Evolutionary conservation across 2,329 filamentous ascomycete species (phyloP), one percentile per base, ranked within the genome.

Genomic region (Zasmidium cellare): DNA sequence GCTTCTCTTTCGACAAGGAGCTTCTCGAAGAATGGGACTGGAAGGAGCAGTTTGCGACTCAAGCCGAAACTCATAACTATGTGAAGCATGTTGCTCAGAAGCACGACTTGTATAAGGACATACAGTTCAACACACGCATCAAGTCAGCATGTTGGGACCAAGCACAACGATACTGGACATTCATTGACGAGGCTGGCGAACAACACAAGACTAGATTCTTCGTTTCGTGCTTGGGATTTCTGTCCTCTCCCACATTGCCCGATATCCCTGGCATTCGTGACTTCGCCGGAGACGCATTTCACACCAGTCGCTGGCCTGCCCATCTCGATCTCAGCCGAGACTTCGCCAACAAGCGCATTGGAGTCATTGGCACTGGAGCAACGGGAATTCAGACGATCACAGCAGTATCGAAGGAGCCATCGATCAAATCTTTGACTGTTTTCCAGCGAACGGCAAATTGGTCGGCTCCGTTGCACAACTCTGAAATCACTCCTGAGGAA

Each of bases 391-490:
- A 77, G 46, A 65, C 65, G 11, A 66, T 67, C 2, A 65, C 69
- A 18, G 64, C 63, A 28, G 64, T 65, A 38, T 60, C 64, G n/a
- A 63, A 68, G 24, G 64, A 65, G 20, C 65, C 64, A 3, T 56
- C 54, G 3, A 53, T 57, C n/a, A 57, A 58, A 1, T 73, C 69
- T 1, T 68, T 89, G 1, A 79, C 74, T 1, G 83, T 89, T 22
- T 87, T 88, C 69, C 85, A 88, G 65, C 79, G 87, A 16, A 88
- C 85, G 0, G 86, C 87, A 0, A 89, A 88, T 57, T 75, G 87
- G 6, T 47, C 50, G 35, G 23, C 46, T 12, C 57, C 57, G 82
- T 82, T 0, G 64, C 88, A 1, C 84, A 85, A 0, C 85, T 88
- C 82, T 76, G 79, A 12, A 78, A 80, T 57, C 72, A 76, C 9